A percentile compares a stretch with the other conserved stretches of the same genome.
Conservation (phyloP, 345 rosid genomes). For the Populus alba region DNA sequence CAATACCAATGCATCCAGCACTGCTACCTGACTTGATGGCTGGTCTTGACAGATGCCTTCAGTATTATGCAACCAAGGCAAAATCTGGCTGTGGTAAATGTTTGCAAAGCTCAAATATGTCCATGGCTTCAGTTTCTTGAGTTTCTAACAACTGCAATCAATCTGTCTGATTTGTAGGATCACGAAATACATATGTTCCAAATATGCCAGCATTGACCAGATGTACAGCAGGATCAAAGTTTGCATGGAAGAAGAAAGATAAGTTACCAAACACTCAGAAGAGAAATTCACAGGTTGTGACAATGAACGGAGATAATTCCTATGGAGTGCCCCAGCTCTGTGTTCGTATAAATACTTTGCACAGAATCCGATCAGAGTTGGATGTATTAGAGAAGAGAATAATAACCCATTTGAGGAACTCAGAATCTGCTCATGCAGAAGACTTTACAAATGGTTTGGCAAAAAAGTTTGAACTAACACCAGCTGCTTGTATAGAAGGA, state of each 20-base stretch:
- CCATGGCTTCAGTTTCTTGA: constrained; percentile 9
- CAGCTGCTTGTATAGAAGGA: constrained; percentile 77
- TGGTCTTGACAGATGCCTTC: constrained; percentile 89
- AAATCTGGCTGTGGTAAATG: constrained; percentile 90
- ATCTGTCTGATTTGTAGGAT: constrained; percentile 48
- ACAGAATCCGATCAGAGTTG: constrained; percentile 67
- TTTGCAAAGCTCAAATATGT: constrained; percentile 17
- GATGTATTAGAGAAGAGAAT: constrained; percentile 78
- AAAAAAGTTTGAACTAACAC: constrained; percentile 82
- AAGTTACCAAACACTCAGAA: constrained; percentile 60
- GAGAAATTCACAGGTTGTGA: constrained; percentile 72
- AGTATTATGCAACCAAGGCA: constrained; percentile 73
- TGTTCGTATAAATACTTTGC: constrained; percentile 74
- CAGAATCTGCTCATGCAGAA: constrained; percentile 80
- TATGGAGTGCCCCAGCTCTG: constrained; percentile 75
- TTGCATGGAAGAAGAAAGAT: constrained; percentile 93
- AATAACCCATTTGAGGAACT: constrained; percentile 87
- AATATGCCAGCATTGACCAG: constrained; percentile 95
- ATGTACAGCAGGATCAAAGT: constrained; percentile 72
- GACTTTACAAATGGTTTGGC: constrained; percentile 81
- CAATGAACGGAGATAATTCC: constrained; percentile 57
- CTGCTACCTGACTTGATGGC: constrained; percentile 80
- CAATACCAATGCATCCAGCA: constrained; percentile 91
- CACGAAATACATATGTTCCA: constrained; percentile 70
- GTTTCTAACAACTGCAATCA: constrained; percentile 20